Percentiles rank a stretch among this genome's conserved stretches.
These are phyloP conservation scores for Blastocladiella britannica DNA, from an alignment of 192 early-diverging fungal genomes.

Conservation along the genomic window DNA sequence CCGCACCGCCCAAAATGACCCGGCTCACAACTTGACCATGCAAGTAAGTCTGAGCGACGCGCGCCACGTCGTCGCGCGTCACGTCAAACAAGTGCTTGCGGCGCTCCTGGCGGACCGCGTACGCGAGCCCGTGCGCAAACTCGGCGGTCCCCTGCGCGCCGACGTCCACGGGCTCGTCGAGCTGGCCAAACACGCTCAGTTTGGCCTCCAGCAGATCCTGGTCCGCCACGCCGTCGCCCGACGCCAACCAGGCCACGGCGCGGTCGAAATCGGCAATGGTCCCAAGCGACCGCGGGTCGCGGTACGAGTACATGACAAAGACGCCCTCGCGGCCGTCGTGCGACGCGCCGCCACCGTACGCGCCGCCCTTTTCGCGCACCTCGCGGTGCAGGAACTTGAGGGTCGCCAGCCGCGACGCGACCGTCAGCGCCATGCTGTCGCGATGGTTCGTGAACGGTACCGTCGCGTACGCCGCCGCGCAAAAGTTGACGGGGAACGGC, in stretches of 20 bases:
- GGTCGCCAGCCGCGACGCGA: conserved; percentile 63
- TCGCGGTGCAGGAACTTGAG: conserved; percentile 82
- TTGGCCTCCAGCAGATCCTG: conserved; percentile 79
- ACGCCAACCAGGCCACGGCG: conserved; percentile 42
- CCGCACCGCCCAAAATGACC: not conserved
- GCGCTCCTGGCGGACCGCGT: conserved; percentile 53
- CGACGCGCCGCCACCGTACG: conserved; percentile 75
- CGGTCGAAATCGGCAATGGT: conserved; percentile 49
- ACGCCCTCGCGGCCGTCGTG: conserved; percentile 54
- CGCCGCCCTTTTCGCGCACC: conserved; percentile 89
- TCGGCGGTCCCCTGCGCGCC: conserved; percentile 65
- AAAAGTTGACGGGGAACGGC: conserved; percentile 73
- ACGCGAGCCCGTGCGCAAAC: conserved; percentile 53
- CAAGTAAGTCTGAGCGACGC: not conserved
- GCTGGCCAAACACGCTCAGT: conserved; percentile 59
- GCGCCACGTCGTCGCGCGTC: not conserved
- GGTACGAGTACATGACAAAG: conserved; percentile 79
- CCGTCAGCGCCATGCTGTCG: conserved; percentile 49
- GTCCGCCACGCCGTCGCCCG: conserved; percentile 16
- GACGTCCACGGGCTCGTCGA: conserved; percentile 68
- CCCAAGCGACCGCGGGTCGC: conserved; percentile 57
- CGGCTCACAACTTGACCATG: not conserved
- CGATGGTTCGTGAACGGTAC: conserved; percentile 74
- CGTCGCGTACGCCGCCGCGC: conserved; percentile 42
- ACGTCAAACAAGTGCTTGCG: not conserved